Evolutionary conservation across 2,329 filamentous ascomycete genomes (phyloP).

Genomic region (Rutstroemia sydowiana): DNA sequence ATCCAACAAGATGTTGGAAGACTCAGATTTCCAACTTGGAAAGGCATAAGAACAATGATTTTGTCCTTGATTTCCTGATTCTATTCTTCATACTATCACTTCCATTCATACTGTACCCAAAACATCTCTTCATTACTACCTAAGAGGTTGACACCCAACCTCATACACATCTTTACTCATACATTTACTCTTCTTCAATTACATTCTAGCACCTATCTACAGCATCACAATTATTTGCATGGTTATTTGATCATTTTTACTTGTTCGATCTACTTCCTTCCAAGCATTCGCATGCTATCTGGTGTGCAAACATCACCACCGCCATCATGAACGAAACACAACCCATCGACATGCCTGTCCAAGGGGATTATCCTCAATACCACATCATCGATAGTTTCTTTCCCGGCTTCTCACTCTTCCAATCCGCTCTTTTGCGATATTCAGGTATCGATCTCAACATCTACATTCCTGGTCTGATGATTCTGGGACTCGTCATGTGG

Average conservation of each 20-base stretch:
- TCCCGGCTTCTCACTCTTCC: constrained; percentile 55
- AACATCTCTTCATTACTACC: too few relatives aligned
- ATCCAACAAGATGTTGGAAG: too few relatives aligned
- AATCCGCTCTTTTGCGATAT: constrained; percentile 46
- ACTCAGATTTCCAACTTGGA: too few relatives aligned
- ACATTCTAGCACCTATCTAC: too few relatives aligned
- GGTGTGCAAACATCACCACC: background rate
- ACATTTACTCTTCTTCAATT: too few relatives aligned
- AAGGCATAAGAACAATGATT: too few relatives aligned
- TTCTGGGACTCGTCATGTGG: constrained; percentile 42
- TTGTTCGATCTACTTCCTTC: background rate
- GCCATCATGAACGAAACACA: background rate
- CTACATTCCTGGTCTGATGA: constrained; percentile 52
- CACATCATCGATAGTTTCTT: constrained; percentile 52
- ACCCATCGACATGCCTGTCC: background rate
- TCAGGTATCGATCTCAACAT: constrained; percentile 54
- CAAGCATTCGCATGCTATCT: background rate
- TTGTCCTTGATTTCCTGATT: too few relatives aligned
- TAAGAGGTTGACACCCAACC: too few relatives aligned
- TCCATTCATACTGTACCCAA: too few relatives aligned
- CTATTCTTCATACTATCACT: too few relatives aligned
- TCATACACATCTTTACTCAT: too few relatives aligned
- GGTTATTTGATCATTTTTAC: background rate
- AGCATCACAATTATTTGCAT: too few relatives aligned
- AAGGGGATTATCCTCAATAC: constrained; percentile 28